Evolutionary conservation across 176 grass and related monocot species (phyloP), one percentile per base, ranked within the genome.

Genomic region (Aegilops longissima): DNA sequence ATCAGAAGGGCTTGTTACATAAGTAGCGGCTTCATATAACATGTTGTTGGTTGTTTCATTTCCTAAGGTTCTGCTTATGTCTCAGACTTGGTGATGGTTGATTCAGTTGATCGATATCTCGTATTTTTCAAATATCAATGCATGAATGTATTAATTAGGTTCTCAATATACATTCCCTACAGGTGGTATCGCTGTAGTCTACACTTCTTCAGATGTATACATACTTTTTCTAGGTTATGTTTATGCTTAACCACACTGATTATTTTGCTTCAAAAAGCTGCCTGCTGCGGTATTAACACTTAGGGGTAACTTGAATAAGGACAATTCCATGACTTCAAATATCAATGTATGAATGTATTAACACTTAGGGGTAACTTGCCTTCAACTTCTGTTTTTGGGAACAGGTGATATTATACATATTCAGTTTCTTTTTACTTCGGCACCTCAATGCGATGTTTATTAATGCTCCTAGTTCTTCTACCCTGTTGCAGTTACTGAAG

Each of bases 391-490:
- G 17, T 30, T 21, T 9, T 21, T 27, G 8, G 52, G 5, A 81
- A 65, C 27, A 42, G 2, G 14, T 0, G 8, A 77, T 29, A 24
- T 9, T 24, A 40, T 78, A 62, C 20, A n/a, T 34, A 59, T n/a
- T 81, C 14, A 13, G 44, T 2, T 65, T 56, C 12, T 36, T 1
- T 24, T 72, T 62, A 76, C n/a, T 25, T 58, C 27, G 2, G 5
- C 85, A 63, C 35, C 47, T 72, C 21, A 23, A 17, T 61, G 35
- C 0, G 16, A 59, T 33, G 24, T 78, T 65, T 33, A 35, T 14
- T 21, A 59, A 36, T 61, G 21, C 36, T 81, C 17, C 69, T 67
- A 36, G 52, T 81, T 36, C n/a, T 89, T 74, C 39, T 68, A 21
- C 20, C 73, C 21, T 75, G 1, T 24, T 84, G n/a, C 25, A 30